Evolutionary conservation across 495 filamentous ascomycete species (phyloP).

Genomic region (Hapsidospora chrysogenum): DNA sequence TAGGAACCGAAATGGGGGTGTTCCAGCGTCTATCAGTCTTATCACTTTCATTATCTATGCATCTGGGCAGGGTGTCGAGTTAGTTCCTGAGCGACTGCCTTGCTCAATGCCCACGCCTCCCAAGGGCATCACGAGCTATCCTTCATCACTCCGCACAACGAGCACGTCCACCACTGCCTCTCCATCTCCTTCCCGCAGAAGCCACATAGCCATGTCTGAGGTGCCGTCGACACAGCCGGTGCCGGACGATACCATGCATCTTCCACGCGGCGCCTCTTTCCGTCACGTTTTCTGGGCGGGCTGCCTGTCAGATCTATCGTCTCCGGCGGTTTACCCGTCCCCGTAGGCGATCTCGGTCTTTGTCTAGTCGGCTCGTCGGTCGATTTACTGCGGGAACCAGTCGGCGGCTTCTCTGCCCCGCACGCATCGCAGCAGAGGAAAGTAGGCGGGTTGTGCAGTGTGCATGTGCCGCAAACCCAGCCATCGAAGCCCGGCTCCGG

Average conservation of each 20-base stretch:
- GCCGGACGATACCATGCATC: too few relatives aligned
- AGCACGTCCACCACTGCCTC: conserved; percentile 65
- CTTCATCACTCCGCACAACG: conserved; percentile 52
- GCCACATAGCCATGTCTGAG: conserved; percentile 53
- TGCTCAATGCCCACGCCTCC: not conserved
- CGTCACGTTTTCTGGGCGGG: conserved; percentile 4
- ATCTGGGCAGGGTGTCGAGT: too few relatives aligned
- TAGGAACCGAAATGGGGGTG: too few relatives aligned
- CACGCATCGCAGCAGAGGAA: conserved; percentile 70
- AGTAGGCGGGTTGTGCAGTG: conserved; percentile 57
- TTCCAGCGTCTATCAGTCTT: too few relatives aligned
- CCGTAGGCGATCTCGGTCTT: too few relatives aligned
- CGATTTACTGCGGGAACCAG: too few relatives aligned
- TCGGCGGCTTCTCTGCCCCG: conserved; percentile 42
- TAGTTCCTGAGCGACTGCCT: too few relatives aligned
- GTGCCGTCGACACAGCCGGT: conserved; percentile 7
- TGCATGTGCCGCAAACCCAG: conserved; percentile 72
- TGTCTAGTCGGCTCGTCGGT: too few relatives aligned
- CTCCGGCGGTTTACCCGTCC: too few relatives aligned
- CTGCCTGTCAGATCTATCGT: conserved; percentile 15
- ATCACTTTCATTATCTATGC: too few relatives aligned
- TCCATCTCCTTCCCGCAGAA: conserved; percentile 51
- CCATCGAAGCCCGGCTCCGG: too few relatives aligned
- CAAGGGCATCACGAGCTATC: conserved; percentile 25
- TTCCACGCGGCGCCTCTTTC: conserved; percentile 7